These are phyloP conservation scores for Schrenkiella parvula DNA, from an alignment of 345 rosid genomes.

Conservation along the genomic window DNA sequence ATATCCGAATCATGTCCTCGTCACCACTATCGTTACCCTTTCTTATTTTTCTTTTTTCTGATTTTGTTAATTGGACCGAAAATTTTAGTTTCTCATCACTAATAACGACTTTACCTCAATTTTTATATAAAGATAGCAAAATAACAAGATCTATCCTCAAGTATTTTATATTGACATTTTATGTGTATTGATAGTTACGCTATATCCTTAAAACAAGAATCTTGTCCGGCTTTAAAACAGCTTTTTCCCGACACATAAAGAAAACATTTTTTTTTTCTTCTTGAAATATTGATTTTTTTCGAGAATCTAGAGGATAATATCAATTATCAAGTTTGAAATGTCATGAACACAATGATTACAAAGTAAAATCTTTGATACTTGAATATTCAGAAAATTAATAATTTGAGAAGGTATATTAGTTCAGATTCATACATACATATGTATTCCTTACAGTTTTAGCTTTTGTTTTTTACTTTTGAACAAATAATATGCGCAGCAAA, in stretches of 20 bases:
- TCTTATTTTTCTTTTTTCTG: neutral
- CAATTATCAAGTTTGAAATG: neutral
- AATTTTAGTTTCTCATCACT: slow-evolving; percentile 14
- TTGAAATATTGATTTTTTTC: neutral
- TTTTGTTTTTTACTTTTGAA: no score
- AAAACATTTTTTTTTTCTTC: neutral
- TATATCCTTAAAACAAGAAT: slow-evolving; percentile 24
- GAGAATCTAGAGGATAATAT: neutral
- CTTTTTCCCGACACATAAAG: slow-evolving; percentile 3
- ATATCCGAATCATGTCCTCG: slow-evolving; percentile 36
- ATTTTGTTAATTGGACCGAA: slow-evolving; percentile 21
- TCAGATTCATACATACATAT: neutral
- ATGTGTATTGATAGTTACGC: neutral
- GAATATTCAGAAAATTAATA: neutral
- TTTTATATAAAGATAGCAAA: neutral
- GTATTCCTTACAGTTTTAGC: neutral
- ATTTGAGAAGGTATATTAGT: no score
- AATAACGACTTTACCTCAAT: neutral
- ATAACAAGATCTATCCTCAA: slow-evolving; percentile 9
- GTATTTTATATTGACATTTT: neutral
- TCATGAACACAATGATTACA: neutral
- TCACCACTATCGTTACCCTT: slow-evolving; percentile 13
- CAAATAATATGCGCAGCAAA: no score
- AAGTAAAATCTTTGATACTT: neutral
- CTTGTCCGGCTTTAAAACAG: slow-evolving; percentile 1